Conservation (phyloP, 768 basidiomycete species). For the Mycena albidolilacea region DNA sequence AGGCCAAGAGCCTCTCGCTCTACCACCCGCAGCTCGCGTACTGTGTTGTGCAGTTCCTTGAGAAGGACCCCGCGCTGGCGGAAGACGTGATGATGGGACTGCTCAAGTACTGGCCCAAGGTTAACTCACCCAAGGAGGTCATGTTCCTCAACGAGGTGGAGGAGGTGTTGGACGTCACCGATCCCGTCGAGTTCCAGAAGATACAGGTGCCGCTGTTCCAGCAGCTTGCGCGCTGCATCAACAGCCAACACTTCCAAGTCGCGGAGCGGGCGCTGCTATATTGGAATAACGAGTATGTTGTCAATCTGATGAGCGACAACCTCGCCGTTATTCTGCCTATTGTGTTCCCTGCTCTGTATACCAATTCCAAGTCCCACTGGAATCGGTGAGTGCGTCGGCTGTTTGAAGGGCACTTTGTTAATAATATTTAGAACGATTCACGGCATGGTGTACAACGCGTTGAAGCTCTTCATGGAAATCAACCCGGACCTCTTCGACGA, state of each 20-base stretch:
- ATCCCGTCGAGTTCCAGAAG: conserved; percentile 96
- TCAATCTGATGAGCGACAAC: conserved; percentile 99
- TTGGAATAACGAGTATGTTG: conserved; percentile 99
- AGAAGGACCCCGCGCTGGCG: conserved; percentile 93
- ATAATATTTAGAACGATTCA: conserved; percentile 91
- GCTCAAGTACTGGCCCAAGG: conserved; percentile 99
- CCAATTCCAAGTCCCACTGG: conserved; percentile 98
- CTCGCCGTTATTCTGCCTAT: conserved; percentile 90
- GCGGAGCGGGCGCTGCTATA: conserved; percentile 97
- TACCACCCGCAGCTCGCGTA: conserved; percentile 99
- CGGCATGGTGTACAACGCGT: conserved; percentile 98
- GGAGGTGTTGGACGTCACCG: conserved; percentile 98
- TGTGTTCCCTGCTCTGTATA: conserved; percentile 96
- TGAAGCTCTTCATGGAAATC: conserved; percentile 99
- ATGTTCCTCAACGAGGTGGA: conserved; percentile 99
- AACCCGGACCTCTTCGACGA: conserved; percentile 97
- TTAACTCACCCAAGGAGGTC: conserved; percentile 99
- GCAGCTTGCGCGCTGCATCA: conserved; percentile 96
- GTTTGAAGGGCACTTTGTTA: conserved; percentile 21
- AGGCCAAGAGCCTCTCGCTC: conserved; percentile 96
- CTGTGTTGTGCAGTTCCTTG: conserved; percentile 98
- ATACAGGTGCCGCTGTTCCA: conserved; percentile 94
- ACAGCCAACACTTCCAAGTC: conserved; percentile 99
- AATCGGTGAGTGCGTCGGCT: conserved; percentile 81
- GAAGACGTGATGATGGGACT: conserved; percentile 97